These are phyloP conservation scores for Alternaria arbusti DNA, from an alignment of 2,329 filamentous ascomycete species.

Conservation along the genomic window DNA sequence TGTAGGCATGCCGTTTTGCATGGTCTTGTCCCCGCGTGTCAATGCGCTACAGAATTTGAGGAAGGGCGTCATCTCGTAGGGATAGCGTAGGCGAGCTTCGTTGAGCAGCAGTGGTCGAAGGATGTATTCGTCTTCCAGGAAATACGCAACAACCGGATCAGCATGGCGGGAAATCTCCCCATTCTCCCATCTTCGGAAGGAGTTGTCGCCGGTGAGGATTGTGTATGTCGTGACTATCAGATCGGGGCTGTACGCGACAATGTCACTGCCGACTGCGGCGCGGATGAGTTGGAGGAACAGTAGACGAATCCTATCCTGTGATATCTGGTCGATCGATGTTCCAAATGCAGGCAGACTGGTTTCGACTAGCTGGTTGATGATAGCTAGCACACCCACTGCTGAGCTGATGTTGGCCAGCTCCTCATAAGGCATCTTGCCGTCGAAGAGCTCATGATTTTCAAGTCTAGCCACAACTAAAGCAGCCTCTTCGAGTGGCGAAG, in stretches of 20 bases:
- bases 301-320: constrained; percentile 68
- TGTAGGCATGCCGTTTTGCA: constrained; percentile 56
- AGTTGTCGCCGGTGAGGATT: constrained; percentile 62
- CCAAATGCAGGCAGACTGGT: constrained; percentile 52
- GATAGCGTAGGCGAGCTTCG: constrained; percentile 77
- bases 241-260: constrained; percentile 75
- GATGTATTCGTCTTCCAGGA: constrained; percentile 61
- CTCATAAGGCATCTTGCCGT: constrained; percentile 32
- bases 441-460: constrained; percentile 34
- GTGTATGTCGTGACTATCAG: constrained; percentile 71
- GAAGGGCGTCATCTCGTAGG: constrained; percentile 83
- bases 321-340: constrained; percentile 56
- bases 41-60: constrained; percentile 73
- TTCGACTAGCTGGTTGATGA: constrained; percentile 35
- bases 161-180: constrained; percentile 23
- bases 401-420: constrained; percentile 36
- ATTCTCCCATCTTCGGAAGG: constrained; percentile 43
- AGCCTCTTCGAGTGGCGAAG: constrained; percentile 37
- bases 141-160: constrained; percentile 54
- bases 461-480: constrained; percentile 29
- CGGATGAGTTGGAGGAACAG: constrained; percentile 74
- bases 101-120: constrained; percentile 67
- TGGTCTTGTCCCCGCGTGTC: constrained; percentile 54
- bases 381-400: constrained; percentile 28
- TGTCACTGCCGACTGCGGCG: constrained; percentile 62